These are phyloP conservation scores for Ciborinia camelliae DNA, from an alignment of 2,329 filamentous ascomycete species.

Conservation along the genomic window DNA sequence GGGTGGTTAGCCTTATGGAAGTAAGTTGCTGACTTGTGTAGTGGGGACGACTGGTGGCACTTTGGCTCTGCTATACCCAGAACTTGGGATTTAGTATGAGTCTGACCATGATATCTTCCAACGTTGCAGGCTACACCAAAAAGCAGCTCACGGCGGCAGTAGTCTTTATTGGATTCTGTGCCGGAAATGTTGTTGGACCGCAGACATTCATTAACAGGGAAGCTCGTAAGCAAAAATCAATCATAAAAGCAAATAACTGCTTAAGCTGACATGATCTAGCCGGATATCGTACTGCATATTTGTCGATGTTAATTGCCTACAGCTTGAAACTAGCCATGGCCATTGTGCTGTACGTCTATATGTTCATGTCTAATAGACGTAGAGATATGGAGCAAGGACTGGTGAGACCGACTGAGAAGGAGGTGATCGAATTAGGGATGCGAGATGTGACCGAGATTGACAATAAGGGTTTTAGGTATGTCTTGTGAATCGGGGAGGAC, in stretches of 20 bases:
- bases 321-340: constrained; percentile 47
- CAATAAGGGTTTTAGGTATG: constrained; percentile 51
- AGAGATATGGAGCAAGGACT: constrained; percentile 46
- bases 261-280: constrained; percentile 1
- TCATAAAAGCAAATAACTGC: not conserved
- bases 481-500: constrained; percentile 37
- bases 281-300: constrained; percentile 19
- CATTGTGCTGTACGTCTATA: constrained; percentile 45
- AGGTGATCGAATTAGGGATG: constrained; percentile 52
- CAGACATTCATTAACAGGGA: constrained; percentile 27
- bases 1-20: not conserved
- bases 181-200: constrained; percentile 48
- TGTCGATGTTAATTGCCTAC: constrained; percentile 38
- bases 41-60: constrained; percentile 53
- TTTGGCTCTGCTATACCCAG: constrained; percentile 53
- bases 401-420: constrained; percentile 39
- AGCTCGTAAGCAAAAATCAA: constrained; percentile 17
- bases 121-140: constrained; percentile 50
- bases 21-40: constrained; percentile 26
- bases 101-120: constrained; percentile 43
- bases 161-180: constrained; percentile 50
- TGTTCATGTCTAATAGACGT: constrained; percentile 51
- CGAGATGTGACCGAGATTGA: constrained; percentile 52
- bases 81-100: constrained; percentile 49
- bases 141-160: constrained; percentile 46